Base-by-base conservation (phyloP, 441 rosid species). In the Omphalea diandra region DNA sequence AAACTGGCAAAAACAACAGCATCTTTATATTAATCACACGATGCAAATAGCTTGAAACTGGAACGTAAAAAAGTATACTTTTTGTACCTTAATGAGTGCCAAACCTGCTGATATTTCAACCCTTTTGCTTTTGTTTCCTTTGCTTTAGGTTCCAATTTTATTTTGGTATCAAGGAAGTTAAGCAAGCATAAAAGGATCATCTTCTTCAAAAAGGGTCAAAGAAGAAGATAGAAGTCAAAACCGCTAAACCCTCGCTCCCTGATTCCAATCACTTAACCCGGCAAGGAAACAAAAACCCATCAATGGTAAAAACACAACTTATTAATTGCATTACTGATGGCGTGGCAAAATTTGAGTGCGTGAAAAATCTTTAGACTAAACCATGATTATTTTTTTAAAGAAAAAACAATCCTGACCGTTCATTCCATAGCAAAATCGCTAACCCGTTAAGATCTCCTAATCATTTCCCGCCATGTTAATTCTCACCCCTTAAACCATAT, bases 391-490 rank as follows among this genome's bases (percentile, higher is more conserved):
- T n/a, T n/a, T n/a, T n/a, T n/a, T n/a, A n/a, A n/a, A n/a, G n/a
- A n/a, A n/a, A 35, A 59, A 24, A 26, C 1, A 44, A 63, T 44
- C 33, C 29, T 40, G 71, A 29, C 67, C 75, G 70, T 56, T 35
- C 41, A 56, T 50, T 43, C 8, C 17, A 22, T 22, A 20, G 64
- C 32, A 40, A 66, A 47, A 14, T 35, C 22, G 38, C 31, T 57
- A n/a, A n/a, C n/a, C n/a, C n/a, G n/a, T n/a, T n/a, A 44, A 54
- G 63, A 22, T 32, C 40, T 5, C 31, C 71, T 7, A n/a, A 31
- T 44, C n/a, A 24, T 72, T 89, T 83, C 91, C 90, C 90, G 96
- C 94, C 90, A 88, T 93, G 94, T 79, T 76, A 44, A 50, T 73
- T 8, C 75, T 82, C 65, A 17, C 79, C 78, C 75, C 85, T 71